A percentile compares a stretch with the other conserved stretches of the same genome.
These are phyloP conservation scores for Colletotrichum gloeosporioides DNA, from an alignment of 2,329 filamentous ascomycete genomes.

Conservation along the genomic window DNA sequence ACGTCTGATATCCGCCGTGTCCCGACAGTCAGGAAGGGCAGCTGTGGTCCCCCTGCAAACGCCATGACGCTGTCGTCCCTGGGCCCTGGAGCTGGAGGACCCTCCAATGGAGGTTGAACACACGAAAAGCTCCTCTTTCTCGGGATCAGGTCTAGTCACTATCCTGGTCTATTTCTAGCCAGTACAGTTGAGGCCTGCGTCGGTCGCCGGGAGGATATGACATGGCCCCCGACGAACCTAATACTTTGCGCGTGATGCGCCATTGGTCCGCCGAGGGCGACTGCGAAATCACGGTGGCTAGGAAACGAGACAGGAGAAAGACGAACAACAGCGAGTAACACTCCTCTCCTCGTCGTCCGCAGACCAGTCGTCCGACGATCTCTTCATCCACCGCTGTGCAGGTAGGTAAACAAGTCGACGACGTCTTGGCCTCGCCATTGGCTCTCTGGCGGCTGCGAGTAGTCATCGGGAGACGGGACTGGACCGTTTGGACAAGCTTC, in stretches of 20 bases:
- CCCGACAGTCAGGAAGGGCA: neutral
- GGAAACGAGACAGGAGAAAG: constrained; percentile 2
- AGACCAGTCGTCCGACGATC: constrained; percentile 7
- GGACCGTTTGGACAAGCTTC: constrained; percentile 21
- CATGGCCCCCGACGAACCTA: neutral
- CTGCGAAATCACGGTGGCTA: constrained; percentile 19
- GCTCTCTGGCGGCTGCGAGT: constrained; percentile 10
- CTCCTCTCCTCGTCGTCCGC: neutral
- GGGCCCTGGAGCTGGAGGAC: neutral
- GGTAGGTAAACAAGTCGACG: constrained; percentile 5
- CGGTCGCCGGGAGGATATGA: neutral
- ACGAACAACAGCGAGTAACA: neutral
- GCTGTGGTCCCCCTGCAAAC: neutral
- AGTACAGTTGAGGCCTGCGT: neutral
- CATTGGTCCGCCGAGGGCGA: neutral
- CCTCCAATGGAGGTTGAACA: constrained; percentile 4
- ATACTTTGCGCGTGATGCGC: neutral
- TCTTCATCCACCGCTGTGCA: constrained; percentile 13
- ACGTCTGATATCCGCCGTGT: neutral
- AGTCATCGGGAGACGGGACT: constrained; percentile 13
- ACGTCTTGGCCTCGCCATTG: neutral
- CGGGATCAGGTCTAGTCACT: neutral
- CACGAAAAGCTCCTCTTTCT: neutral
- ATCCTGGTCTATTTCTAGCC: neutral
- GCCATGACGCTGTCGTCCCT: neutral